phyloP scores from a whole-genome alignment of 2,329 filamentous ascomycete genomes.

The Penicillium crustosum region DNA sequence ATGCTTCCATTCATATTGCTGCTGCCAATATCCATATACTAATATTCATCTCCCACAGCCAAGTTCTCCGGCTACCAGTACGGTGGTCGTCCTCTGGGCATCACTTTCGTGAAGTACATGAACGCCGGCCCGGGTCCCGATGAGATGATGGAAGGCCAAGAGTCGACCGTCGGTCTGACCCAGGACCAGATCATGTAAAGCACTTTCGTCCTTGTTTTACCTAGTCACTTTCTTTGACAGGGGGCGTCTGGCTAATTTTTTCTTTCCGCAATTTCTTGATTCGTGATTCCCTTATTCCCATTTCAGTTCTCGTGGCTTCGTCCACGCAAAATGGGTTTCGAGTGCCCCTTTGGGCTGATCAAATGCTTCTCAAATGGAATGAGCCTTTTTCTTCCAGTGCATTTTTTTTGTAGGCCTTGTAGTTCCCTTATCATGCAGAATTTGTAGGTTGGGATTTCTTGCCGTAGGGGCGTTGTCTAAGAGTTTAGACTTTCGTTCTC shows the following conservation, averaged over 20 bases:
- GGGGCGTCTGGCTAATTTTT: constrained; percentile 3
- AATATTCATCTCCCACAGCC: constrained; percentile 45
- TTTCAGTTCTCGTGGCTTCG: constrained; percentile 10
- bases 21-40: constrained; percentile 23
- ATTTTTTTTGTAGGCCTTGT: background rate
- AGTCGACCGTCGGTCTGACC: constrained; percentile 69
- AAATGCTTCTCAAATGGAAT: constrained; percentile 6
- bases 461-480: background rate
- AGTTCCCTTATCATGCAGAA: background rate
- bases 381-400: background rate
- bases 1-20: constrained; percentile 32
- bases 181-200: constrained; percentile 96
- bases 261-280: constrained; percentile 10
- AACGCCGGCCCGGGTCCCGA: constrained; percentile 63
- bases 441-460: background rate
- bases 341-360: constrained; percentile 11
- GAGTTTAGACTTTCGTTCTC: background rate
- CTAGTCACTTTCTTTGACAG: constrained; percentile 10
- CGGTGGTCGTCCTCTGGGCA: constrained; percentile 85
- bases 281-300: constrained; percentile 28
- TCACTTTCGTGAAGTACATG: constrained; percentile 92
- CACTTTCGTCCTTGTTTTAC: constrained; percentile 5
- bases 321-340: constrained; percentile 8
- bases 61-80: constrained; percentile 99
- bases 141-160: constrained; percentile 81